Evolutionary conservation across 805 yeast species (phyloP).

Genomic region (Wickerhamiella cacticola): DNA sequence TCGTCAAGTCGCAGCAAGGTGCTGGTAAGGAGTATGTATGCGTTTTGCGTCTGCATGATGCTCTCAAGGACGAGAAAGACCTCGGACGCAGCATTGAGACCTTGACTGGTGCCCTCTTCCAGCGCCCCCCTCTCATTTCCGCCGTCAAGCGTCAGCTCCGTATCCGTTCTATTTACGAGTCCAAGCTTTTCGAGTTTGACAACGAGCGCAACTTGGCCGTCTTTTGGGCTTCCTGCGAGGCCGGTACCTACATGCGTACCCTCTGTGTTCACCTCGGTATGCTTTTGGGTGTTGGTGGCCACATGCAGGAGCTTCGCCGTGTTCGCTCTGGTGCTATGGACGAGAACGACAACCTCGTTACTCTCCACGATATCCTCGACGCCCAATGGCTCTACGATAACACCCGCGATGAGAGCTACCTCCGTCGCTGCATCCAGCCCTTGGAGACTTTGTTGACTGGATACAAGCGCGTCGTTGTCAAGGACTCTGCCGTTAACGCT

Average conservation of each 20-base stretch:
- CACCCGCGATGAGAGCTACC: slow-evolving; percentile 90
- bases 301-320: slow-evolving; percentile 99
- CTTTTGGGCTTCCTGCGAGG: slow-evolving; percentile 99
- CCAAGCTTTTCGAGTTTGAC: slow-evolving; percentile 90
- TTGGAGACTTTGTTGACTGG: slow-evolving; percentile 87
- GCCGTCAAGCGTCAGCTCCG: slow-evolving; percentile 98
- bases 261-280: slow-evolving; percentile 97
- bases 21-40: slow-evolving; percentile 99
- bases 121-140: slow-evolving; percentile 97
- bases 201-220: slow-evolving; percentile 94
- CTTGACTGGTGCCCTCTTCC: slow-evolving; percentile 96
- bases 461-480: slow-evolving; percentile 92
- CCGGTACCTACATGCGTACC: slow-evolving; percentile 99
- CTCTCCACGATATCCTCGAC: slow-evolving; percentile 93
- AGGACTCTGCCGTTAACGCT: slow-evolving; percentile 92
- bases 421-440: slow-evolving; percentile 89
- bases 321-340: slow-evolving; percentile 94
- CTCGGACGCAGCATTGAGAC: slow-evolving; percentile 80
- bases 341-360: slow-evolving; percentile 84
- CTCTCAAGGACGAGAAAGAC: slow-evolving; percentile 79
- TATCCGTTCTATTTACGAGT: slow-evolving; percentile 94
- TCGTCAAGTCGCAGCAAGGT: slow-evolving; percentile 98
- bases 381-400: slow-evolving; percentile 98
- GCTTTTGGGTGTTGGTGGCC: slow-evolving; percentile 98
- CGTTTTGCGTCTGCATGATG: slow-evolving; percentile 90